Percentiles rank a stretch among this genome's conserved stretches.
Evolutionary conservation across 805 yeast genomes (phyloP).

Genomic region (Yamadazyma phyllophila): DNA sequence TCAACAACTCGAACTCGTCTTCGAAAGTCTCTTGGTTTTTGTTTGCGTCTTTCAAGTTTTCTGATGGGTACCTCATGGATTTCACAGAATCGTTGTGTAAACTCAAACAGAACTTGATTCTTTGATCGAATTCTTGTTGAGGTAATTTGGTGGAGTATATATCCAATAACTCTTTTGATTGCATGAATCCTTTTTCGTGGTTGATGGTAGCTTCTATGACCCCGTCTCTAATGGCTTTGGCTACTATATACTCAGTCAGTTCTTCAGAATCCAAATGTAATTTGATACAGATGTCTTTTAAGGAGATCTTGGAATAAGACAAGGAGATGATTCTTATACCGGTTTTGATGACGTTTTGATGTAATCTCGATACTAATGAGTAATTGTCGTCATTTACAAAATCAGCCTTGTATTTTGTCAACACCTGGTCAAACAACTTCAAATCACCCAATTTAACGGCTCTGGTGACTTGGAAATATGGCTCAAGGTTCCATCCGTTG

Average conservation of each 20-base stretch:
- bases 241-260: constrained; percentile 93
- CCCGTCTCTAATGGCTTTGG: constrained; percentile 95
- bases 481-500: constrained; percentile 59
- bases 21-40: constrained; percentile 33
- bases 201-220: constrained; percentile 94
- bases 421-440: constrained; percentile 69
- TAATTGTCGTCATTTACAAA: constrained; percentile 77
- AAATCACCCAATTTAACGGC: constrained; percentile 94
- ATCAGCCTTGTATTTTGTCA: constrained; percentile 57
- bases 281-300: constrained; percentile 91
- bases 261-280: constrained; percentile 91
- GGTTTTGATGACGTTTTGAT: constrained; percentile 96
- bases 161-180: constrained; percentile 81
- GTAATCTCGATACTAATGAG: constrained; percentile 80
- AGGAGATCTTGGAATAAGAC: constrained; percentile 85
- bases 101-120: constrained; percentile 88
- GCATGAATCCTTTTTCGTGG: constrained; percentile 88
- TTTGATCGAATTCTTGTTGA: constrained; percentile 82
- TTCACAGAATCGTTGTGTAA: constrained; percentile 90
- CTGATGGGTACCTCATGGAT: constrained; percentile 86
- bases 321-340: constrained; percentile 92
- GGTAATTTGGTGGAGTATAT: constrained; percentile 87
- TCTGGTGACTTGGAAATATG: constrained; percentile 82
- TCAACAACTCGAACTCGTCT: constrained; percentile 42
- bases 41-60: constrained; percentile 23